Evolutionary conservation across 108 stramenopile genomes (phyloP).

Genomic region (Fistulifera solaris): DNA sequence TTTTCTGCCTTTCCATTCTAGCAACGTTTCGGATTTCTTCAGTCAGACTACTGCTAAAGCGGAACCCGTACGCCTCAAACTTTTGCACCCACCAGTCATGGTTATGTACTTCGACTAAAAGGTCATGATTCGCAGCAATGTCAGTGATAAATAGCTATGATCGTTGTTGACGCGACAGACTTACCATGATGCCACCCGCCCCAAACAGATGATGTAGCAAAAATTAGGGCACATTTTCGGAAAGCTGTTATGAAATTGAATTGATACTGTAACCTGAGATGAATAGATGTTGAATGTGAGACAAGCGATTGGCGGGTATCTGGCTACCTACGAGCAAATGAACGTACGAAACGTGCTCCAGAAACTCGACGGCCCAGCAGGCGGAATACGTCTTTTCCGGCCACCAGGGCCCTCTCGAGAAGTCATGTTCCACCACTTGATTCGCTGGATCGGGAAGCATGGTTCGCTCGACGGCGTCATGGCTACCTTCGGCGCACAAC

Average conservation of each 20-base stretch:
- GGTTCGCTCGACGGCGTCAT: constrained; percentile 54
- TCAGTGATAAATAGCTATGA: too few species aligned
- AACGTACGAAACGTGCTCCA: constrained; percentile 23
- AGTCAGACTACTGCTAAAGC: constrained; percentile 34
- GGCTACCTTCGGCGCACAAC: constrained; percentile 69
- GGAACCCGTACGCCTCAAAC: constrained; percentile 52
- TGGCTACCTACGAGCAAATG: neutral
- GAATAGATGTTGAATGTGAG: too few species aligned
- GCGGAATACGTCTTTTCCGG: constrained; percentile 70
- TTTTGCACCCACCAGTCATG: constrained; percentile 65
- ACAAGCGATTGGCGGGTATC: neutral
- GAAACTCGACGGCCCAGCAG: constrained; percentile 72
- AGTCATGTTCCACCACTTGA: constrained; percentile 48
- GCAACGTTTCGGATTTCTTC: constrained; percentile 20
- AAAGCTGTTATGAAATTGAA: constrained; percentile 69
- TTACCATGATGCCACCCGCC: constrained; percentile 16
- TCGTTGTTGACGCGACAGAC: neutral
- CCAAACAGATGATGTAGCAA: constrained; percentile 55
- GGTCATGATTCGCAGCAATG: constrained; percentile 14
- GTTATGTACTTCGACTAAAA: constrained; percentile 52
- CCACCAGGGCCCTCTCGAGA: constrained; percentile 80
- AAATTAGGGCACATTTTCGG: constrained; percentile 70
- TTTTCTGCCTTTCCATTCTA: constrained; percentile 13
- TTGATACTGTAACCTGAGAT: constrained; percentile 57
- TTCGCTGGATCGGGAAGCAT: constrained; percentile 41